phyloP scores from a whole-genome alignment of 176 grass and related monocot genomes.

The Aegilops longissima region DNA sequence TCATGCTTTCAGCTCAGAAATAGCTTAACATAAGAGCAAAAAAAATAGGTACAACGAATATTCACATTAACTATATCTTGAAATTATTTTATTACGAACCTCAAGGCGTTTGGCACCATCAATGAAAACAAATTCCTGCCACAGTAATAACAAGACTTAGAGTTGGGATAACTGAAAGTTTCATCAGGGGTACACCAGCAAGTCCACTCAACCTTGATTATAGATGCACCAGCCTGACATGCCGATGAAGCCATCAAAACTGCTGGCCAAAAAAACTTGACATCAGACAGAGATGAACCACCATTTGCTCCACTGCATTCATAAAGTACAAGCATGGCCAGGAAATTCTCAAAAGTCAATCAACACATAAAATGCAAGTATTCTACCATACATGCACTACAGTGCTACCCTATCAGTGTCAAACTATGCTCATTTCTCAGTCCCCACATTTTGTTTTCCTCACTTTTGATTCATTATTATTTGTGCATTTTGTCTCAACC shows the following conservation, averaged over 20 bases:
- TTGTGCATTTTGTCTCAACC: conserved; percentile 15
- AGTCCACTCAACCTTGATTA: conserved; percentile 75
- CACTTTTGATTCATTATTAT: conserved; percentile 2
- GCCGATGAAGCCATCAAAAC: conserved; percentile 81
- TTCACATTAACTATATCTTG: neutral
- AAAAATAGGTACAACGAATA: neutral
- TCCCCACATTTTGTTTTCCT: neutral
- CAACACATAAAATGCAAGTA: neutral
- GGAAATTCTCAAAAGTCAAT: conserved; percentile 12
- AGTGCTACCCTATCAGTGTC: neutral
- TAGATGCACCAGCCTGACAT: conserved; percentile 85
- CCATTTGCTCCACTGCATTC: conserved; percentile 64
- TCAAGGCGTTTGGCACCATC: conserved; percentile 81
- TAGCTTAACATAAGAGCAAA: neutral
- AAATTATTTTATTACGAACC: conserved; percentile 49
- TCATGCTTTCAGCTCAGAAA: neutral
- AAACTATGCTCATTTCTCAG: neutral
- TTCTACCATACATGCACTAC: neutral
- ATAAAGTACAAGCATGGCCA: conserved; percentile 28
- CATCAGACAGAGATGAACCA: conserved; percentile 59
- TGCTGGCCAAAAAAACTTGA: conserved; percentile 74
- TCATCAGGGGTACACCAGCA: conserved; percentile 11
- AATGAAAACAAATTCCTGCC: conserved; percentile 93
- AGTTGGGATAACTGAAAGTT: conserved; percentile 18
- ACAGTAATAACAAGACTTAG: conserved; percentile 12